These are phyloP conservation scores for Scorias spongiosa DNA, from an alignment of 2,329 filamentous ascomycete species.

Conservation along the genomic window DNA sequence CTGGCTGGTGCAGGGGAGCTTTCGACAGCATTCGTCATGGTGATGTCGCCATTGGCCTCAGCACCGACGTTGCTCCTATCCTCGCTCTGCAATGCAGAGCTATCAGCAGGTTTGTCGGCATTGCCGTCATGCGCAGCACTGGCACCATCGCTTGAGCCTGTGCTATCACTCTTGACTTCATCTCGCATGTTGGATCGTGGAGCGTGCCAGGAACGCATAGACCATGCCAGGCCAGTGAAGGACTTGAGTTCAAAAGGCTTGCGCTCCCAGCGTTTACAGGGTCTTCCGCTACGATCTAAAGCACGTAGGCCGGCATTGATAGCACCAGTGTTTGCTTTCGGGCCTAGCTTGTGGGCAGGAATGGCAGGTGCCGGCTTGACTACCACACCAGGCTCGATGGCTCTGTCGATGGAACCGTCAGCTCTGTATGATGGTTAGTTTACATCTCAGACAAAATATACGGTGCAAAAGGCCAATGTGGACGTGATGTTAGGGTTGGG, in stretches of 20 bases:
- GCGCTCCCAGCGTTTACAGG: slow-evolving; percentile 81
- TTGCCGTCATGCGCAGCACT: neutral
- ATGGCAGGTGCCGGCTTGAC: slow-evolving; percentile 9
- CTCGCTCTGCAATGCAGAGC: slow-evolving; percentile 44
- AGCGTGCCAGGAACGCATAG: slow-evolving; percentile 68
- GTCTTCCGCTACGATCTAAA: slow-evolving; percentile 79
- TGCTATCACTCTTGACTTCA: slow-evolving; percentile 42
- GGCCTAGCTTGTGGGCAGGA: slow-evolving; percentile 67
- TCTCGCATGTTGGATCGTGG: slow-evolving; percentile 46
- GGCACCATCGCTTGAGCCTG: slow-evolving; percentile 35
- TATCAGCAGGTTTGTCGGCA: slow-evolving; percentile 35
- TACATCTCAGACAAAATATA: neutral
- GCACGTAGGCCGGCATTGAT: slow-evolving; percentile 94
- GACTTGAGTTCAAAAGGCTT: slow-evolving; percentile 75
- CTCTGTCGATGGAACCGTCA: slow-evolving; percentile 32
- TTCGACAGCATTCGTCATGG: slow-evolving; percentile 16
- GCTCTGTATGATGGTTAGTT: slow-evolving; percentile 26
- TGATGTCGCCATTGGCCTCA: slow-evolving; percentile 21
- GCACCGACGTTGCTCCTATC: slow-evolving; percentile 39
- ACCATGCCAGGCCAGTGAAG: slow-evolving; percentile 79
- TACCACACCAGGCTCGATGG: slow-evolving; percentile 5
- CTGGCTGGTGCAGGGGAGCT: slow-evolving; percentile 25
- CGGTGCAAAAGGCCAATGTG: neutral
- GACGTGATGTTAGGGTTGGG: neutral
- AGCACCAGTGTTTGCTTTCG: slow-evolving; percentile 90